Evolutionary conservation across 139 green algal genomes (phyloP).

Genomic region (Chlamydomonas applanata): DNA sequence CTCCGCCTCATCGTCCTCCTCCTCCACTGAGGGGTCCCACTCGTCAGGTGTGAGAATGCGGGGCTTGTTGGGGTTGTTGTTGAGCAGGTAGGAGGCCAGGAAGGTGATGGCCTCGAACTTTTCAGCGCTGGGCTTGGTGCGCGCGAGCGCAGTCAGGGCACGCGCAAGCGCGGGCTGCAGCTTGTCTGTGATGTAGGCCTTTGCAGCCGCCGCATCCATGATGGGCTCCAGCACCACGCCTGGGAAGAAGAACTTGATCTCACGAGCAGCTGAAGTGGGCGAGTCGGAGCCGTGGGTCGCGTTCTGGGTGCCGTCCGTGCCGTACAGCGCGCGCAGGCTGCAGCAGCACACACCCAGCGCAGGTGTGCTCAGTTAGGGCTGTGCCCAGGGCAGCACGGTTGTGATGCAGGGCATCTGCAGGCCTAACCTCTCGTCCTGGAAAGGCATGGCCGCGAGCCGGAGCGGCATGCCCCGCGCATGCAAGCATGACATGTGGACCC

Average conservation of each 20-base stretch:
- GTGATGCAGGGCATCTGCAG: not conserved
- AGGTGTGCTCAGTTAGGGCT: not conserved
- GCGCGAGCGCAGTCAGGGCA: constrained; percentile 69
- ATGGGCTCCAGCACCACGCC: constrained; percentile 28
- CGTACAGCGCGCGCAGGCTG: constrained; percentile 75
- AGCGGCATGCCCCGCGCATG: not conserved
- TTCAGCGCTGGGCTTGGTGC: constrained; percentile 63
- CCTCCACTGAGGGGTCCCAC: constrained; percentile 44
- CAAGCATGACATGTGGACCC: not conserved
- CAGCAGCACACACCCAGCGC: no score
- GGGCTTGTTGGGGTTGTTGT: constrained; percentile 85
- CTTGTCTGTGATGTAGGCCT: constrained; percentile 52
- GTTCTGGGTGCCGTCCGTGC: constrained; percentile 76
- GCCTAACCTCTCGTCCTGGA: not conserved
- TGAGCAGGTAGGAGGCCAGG: constrained; percentile 72
- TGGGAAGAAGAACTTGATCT: constrained; percentile 87
- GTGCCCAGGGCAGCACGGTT: no score
- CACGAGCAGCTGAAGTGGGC: constrained; percentile 51
- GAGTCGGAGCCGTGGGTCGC: constrained; percentile 79
- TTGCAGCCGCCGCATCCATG: constrained; percentile 9
- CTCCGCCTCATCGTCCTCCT: constrained; percentile 53
- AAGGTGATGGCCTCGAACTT: constrained; percentile 63
- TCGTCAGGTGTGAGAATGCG: constrained; percentile 35
- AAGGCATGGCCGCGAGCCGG: not conserved
- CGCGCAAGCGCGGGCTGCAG: constrained; percentile 70